A percentile compares a stretch with the other conserved stretches of the same genome.
phyloP scores from a whole-genome alignment of 257 asterid species.

The Solanum lycopersicoides region DNA sequence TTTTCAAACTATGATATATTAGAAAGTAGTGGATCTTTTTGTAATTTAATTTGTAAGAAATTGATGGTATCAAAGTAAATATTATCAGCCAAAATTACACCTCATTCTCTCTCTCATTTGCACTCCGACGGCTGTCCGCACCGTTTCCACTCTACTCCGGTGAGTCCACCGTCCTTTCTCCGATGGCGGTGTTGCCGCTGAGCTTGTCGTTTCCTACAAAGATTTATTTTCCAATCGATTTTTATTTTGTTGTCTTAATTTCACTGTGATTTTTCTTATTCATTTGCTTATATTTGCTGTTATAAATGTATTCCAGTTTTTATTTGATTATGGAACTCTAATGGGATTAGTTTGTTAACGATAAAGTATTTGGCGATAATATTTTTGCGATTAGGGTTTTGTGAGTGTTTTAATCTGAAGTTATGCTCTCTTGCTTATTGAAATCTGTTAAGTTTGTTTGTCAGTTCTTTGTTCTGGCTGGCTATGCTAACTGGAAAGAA shows the following conservation, averaged over 20 bases:
- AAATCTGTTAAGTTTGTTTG: background rate
- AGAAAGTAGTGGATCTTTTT: background rate
- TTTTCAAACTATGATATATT: background rate
- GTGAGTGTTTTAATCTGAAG: background rate
- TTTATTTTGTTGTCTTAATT: background rate
- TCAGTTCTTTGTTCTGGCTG: background rate
- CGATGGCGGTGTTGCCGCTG: background rate
- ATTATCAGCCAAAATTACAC: background rate
- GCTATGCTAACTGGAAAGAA: background rate
- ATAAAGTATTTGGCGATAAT: background rate
- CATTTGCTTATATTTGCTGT: background rate
- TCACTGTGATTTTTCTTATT: background rate
- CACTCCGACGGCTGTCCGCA: background rate
- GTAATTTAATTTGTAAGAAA: background rate
- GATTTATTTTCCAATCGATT: background rate
- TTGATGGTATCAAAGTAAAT: background rate
- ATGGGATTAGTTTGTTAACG: background rate
- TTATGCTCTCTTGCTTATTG: background rate
- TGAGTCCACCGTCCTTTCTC: background rate
- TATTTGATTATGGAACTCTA: background rate
- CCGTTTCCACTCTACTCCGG: background rate
- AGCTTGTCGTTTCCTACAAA: background rate
- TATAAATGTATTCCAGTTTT: background rate
- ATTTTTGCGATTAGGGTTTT: constrained; percentile 11
- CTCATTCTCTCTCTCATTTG: background rate